Conservation (phyloP, 495 filamentous ascomycete species). For the Talaromyces trachyspermus region DNA sequence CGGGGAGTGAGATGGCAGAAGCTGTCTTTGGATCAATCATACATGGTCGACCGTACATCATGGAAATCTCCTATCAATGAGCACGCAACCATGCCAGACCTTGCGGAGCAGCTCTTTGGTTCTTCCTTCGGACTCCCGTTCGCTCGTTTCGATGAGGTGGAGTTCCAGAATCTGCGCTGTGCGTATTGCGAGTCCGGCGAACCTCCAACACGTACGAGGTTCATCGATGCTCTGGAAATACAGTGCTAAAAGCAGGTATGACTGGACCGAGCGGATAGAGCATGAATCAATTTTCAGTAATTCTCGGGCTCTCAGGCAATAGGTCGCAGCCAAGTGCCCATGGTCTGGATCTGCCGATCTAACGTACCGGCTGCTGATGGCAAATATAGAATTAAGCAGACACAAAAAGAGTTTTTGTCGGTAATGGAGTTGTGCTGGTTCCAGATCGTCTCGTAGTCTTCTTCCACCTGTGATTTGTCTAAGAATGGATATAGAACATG, state of each 20-base stretch:
- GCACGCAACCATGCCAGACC: conserved; percentile 37
- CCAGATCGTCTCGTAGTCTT: conserved; percentile 30
- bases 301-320: background rate
- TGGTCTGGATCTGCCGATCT: background rate
- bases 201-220: conserved; percentile 47
- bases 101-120: conserved; percentile 30
- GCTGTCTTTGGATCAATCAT: background rate
- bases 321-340: background rate
- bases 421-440: conserved; percentile 19
- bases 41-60: conserved; percentile 33
- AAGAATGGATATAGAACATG: conserved; percentile 36
- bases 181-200: conserved; percentile 63
- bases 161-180: conserved; percentile 75
- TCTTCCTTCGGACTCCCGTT: conserved; percentile 20
- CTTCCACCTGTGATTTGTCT: conserved; percentile 22
- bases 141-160: conserved; percentile 48
- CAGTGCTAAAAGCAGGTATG: conserved; percentile 33
- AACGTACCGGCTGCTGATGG: background rate
- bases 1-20: background rate
- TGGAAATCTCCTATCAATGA: conserved; percentile 32
- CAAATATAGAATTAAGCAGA: conserved; percentile 1
- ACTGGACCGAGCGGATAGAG: background rate
- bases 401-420: conserved; percentile 35
- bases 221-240: conserved; percentile 37
- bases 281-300: background rate